Evolutionary conservation across 257 asterid species (phyloP).

Genomic region (Solanum pinnatisectum): DNA sequence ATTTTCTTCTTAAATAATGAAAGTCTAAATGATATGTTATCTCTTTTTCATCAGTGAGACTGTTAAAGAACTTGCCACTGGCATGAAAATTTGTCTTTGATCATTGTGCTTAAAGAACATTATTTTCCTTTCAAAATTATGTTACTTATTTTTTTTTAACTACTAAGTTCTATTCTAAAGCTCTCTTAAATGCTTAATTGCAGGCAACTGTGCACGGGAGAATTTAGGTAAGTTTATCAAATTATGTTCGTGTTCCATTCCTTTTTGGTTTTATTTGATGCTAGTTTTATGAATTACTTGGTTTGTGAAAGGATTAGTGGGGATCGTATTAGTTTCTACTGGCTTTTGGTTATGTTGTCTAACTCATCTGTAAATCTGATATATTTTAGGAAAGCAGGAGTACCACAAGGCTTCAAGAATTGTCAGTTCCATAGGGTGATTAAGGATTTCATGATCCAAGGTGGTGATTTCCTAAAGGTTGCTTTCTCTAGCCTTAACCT

Average conservation of each 20-base stretch:
- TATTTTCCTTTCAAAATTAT: neutral
- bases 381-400: slow-evolving; percentile 67
- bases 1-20: neutral
- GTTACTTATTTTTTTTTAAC: neutral
- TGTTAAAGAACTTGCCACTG: neutral
- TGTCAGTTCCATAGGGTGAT: slow-evolving; percentile 94
- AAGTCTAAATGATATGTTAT: neutral
- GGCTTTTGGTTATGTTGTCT: neutral
- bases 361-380: slow-evolving; percentile 11
- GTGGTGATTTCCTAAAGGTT: slow-evolving; percentile 96
- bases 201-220: slow-evolving; percentile 95
- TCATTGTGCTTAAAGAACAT: neutral
- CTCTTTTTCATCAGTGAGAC: neutral
- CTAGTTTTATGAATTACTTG: neutral
- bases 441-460: slow-evolving; percentile 95
- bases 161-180: neutral
- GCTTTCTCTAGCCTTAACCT: neutral
- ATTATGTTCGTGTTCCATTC: neutral
- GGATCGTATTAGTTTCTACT: neutral
- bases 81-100: neutral
- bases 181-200: slow-evolving; percentile 1
- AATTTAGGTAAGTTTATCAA: slow-evolving; percentile 47
- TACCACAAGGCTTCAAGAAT: slow-evolving; percentile 81
- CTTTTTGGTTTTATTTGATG: neutral
- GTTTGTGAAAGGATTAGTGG: neutral